Conservation (phyloP, 192 early-diverging fungal species). For the Gonapodya sp. region DNA sequence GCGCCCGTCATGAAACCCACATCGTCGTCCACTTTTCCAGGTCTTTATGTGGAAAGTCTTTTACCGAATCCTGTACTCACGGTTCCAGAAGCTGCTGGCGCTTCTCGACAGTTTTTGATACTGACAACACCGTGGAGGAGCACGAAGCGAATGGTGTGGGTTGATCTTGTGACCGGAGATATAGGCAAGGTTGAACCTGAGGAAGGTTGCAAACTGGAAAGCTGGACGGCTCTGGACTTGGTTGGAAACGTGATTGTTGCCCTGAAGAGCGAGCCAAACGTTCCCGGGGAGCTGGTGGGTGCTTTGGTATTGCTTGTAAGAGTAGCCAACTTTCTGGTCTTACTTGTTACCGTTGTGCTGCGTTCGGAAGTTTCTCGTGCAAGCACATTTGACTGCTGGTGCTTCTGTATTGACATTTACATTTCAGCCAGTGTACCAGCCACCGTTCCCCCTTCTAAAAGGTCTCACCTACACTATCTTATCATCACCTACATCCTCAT, state of each 20-base stretch:
- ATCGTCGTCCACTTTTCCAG: slow-evolving; percentile 42
- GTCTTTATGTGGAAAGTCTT: slow-evolving; percentile 56
- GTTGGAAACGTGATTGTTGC: background rate
- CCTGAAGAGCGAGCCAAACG: background rate
- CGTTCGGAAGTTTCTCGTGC: no score
- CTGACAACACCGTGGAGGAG: background rate
- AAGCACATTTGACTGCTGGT: no score
- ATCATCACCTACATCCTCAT: slow-evolving; percentile 20
- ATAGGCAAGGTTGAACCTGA: background rate
- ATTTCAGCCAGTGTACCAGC: no score
- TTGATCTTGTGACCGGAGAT: background rate
- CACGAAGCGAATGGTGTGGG: background rate
- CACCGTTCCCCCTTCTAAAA: background rate
- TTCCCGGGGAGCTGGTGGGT: background rate
- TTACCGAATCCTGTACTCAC: background rate
- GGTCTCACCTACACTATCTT: background rate
- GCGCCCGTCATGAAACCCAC: slow-evolving; percentile 30
- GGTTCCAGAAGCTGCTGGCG: background rate
- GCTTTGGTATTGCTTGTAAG: no score
- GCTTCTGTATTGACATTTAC: no score
- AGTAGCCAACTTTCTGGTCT: no score
- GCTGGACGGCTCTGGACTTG: background rate
- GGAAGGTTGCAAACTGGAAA: background rate
- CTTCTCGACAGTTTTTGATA: background rate
- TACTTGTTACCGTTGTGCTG: no score